phyloP scores from a whole-genome alignment of 163 green algal genomes.

The Chlamydomonas reinhardtii region DNA sequence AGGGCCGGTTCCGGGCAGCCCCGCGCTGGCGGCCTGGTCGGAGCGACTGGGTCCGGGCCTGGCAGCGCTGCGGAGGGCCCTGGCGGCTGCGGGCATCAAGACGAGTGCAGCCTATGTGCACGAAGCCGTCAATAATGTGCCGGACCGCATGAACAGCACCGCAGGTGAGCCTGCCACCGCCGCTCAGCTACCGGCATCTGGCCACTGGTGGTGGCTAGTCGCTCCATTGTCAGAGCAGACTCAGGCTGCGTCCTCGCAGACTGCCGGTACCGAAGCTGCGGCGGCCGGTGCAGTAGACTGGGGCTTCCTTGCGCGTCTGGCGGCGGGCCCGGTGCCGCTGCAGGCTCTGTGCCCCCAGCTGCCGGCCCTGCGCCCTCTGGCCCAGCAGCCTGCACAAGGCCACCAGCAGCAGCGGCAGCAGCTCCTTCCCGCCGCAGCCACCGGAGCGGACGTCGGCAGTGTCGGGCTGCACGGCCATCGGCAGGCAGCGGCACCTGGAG shows the following conservation, averaged over 20 bases:
- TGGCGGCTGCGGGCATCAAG: neutral
- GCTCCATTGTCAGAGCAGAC: neutral
- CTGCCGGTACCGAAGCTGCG: no score
- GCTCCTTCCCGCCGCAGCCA: neutral
- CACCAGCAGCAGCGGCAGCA: neutral
- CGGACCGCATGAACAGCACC: no score
- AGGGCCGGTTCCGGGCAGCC: neutral
- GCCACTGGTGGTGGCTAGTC: neutral
- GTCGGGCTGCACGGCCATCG: no score
- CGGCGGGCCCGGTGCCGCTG: slow-evolving; percentile 1
- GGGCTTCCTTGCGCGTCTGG: neutral
- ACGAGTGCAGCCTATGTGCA: no score
- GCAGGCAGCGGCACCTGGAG: no score
- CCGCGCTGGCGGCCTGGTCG: neutral
- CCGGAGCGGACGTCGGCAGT: no score
- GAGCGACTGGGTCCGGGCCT: neutral
- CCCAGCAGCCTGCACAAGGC: neutral
- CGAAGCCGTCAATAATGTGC: no score
- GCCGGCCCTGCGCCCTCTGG: neutral
- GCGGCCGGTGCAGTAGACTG: neutral
- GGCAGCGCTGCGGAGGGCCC: neutral
- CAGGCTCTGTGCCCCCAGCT: neutral
- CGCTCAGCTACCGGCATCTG: no score
- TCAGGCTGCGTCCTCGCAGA: no score
- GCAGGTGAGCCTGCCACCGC: no score